A percentile compares a stretch with the other conserved stretches of the same genome.
phyloP scores from a whole-genome alignment of 352 stramenopile species.

The Globisporangium heterothallicum region DNA sequence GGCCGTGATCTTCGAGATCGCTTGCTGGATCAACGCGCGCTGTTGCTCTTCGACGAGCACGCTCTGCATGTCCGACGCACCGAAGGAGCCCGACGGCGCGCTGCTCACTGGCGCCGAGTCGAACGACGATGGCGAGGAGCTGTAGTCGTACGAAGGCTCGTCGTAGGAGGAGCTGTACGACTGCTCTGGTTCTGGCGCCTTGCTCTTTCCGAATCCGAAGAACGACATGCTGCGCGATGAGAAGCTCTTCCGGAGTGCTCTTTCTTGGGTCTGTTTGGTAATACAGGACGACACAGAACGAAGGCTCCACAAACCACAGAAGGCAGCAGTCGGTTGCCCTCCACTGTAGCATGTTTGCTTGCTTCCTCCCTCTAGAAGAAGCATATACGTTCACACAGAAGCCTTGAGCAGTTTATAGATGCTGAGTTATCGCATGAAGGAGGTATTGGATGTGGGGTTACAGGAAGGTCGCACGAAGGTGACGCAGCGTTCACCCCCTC shows the following conservation, averaged over 20 bases:
- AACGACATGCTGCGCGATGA: slow-evolving; percentile 74
- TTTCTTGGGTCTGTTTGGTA: too few relatives aligned
- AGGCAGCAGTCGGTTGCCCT: too few relatives aligned
- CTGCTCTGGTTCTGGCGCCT: slow-evolving; percentile 44
- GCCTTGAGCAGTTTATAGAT: not conserved
- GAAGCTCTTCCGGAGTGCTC: too few relatives aligned
- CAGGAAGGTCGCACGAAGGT: slow-evolving; percentile 1
- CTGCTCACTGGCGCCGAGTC: slow-evolving; percentile 23
- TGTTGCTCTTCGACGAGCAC: slow-evolving; percentile 86
- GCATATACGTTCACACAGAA: too few relatives aligned
- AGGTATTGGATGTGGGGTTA: not conserved
- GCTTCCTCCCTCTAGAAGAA: too few relatives aligned
- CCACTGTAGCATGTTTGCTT: too few relatives aligned
- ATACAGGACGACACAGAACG: too few relatives aligned
- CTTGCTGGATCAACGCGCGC: slow-evolving; percentile 81
- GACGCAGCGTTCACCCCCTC: not conserved
- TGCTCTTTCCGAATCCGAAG: slow-evolving; percentile 76
- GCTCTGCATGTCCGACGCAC: slow-evolving; percentile 68
- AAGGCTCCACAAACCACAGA: too few relatives aligned
- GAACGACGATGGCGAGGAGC: slow-evolving; percentile 31
- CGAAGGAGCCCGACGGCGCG: slow-evolving; percentile 22
- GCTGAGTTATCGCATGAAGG: not conserved
- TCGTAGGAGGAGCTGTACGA: slow-evolving; percentile 61
- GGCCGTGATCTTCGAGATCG: slow-evolving; percentile 86
- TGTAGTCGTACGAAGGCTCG: slow-evolving; percentile 77